Evolutionary conservation across 202 grass and related monocot species (phyloP).

Genomic region (Schoenoplectus tabernaemontani): DNA sequence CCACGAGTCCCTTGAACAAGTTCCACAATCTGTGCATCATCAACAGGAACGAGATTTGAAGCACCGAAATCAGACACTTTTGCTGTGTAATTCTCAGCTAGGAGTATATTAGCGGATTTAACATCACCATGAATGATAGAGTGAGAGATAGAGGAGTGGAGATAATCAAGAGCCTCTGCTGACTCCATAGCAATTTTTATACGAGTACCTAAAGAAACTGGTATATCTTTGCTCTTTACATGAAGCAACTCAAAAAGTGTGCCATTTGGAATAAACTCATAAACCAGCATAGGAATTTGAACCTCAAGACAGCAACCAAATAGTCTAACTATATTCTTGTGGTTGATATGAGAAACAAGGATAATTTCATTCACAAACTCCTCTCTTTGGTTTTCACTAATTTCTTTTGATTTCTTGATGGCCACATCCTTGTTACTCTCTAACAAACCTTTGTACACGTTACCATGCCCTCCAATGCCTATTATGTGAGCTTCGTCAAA

Average conservation of each 20-base stretch:
- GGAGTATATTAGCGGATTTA: constrained; percentile 47
- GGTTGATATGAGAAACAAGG: constrained; percentile 56
- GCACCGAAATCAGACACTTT: constrained; percentile 56
- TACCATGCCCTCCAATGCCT: constrained; percentile 41
- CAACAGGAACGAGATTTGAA: constrained; percentile 31
- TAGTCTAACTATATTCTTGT: constrained; percentile 42
- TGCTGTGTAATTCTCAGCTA: constrained; percentile 22
- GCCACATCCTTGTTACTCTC: constrained; percentile 37
- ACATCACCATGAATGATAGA: constrained; percentile 50
- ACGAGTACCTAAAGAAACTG: constrained; percentile 31
- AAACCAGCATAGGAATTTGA: constrained; percentile 50
- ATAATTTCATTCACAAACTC: constrained; percentile 71
- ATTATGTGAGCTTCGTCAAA: constrained; percentile 19
- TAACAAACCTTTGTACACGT: constrained; percentile 46
- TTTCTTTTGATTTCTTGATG: constrained; percentile 55
- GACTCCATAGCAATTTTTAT: constrained; percentile 37
- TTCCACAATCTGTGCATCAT: constrained; percentile 25
- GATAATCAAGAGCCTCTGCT: constrained; percentile 42
- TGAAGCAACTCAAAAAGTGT: constrained; percentile 51
- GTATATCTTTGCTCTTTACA: neutral
- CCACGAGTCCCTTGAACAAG: constrained; percentile 36
- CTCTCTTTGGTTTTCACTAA: constrained; percentile 19
- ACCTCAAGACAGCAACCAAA: constrained; percentile 52
- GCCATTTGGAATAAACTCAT: constrained; percentile 50
- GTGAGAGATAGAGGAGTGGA: constrained; percentile 36